phyloP scores from a whole-genome alignment of 164 flowering plant species.

The Vitis cinerea region DNA sequence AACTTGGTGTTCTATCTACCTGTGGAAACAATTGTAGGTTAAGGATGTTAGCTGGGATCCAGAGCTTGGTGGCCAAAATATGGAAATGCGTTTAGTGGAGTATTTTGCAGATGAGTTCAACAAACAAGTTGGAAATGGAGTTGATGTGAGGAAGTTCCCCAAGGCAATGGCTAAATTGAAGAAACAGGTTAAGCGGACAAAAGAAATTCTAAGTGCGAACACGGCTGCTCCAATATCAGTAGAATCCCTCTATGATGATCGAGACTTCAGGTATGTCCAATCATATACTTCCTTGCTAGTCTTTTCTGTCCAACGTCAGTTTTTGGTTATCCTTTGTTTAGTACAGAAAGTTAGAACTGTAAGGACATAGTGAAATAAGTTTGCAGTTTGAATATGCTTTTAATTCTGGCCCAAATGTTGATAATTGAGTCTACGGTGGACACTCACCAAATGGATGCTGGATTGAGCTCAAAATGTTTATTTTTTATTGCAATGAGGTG shows the following conservation, averaged over 20 bases:
- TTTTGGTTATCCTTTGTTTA: too few species aligned
- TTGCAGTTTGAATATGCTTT: too few species aligned
- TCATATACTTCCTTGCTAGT: neutral
- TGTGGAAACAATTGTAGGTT: slow-evolving; percentile 46
- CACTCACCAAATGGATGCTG: too few species aligned
- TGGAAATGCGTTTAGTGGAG: slow-evolving; percentile 90
- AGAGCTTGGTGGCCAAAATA: slow-evolving; percentile 90
- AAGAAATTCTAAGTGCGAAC: slow-evolving; percentile 96
- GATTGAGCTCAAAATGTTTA: too few species aligned
- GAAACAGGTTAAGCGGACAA: slow-evolving; percentile 98
- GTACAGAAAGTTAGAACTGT: too few species aligned
- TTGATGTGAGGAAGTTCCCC: slow-evolving; percentile 81
- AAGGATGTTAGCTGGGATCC: slow-evolving; percentile 94
- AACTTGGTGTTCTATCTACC: neutral
- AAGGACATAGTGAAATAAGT: too few species aligned
- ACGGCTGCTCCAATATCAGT: slow-evolving; percentile 91
- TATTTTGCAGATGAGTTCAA: slow-evolving; percentile 95
- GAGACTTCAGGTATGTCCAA: slow-evolving; percentile 75
- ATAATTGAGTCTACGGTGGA: too few species aligned
- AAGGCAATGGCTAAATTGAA: slow-evolving; percentile 99
- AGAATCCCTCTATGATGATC: slow-evolving; percentile 92
- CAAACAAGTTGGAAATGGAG: slow-evolving; percentile 80
- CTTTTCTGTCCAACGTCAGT: too few species aligned
- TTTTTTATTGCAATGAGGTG: too few species aligned
- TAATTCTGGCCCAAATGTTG: too few species aligned